Base-by-base conservation (phyloP, 192 early-diverging fungal genomes). In the Kappamyces sp. region DNA sequence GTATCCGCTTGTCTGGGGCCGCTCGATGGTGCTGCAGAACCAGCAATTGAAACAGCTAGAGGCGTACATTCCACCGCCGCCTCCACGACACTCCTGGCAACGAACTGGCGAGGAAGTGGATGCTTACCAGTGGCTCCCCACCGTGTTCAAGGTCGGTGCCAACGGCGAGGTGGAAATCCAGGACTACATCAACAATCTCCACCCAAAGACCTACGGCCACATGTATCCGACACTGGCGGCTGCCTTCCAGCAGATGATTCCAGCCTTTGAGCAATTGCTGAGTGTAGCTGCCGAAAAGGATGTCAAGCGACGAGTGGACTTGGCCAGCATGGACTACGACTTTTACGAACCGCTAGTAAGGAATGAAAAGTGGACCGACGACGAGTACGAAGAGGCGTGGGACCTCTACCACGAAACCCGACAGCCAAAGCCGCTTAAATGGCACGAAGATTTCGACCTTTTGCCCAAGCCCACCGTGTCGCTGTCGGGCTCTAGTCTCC, bases 181-280 rank as follows among this genome's bases (percentile, higher is more conserved):
- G 32, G 86, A 84, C 1, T 89, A 89, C 65, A 89, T 90, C 73
- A 88, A 89, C 75, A 89, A 88, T 52, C 49, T 88, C 31, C 77
- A 88, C 42, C 86, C 82, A 5, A 3, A 15, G 15, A 33, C 58
- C 13, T 65, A 76, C 38, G 64, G 75, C 55, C 65, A 63, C 7
- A 52, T 84, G 57, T 86, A 89, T 48, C 66, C 63, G 2, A 66
- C 70, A 9, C 68, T 90, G 37, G 69, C 63, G 1, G 39, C 40
- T 15, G 67, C 82, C 34, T 75, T 90, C 47, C 66, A 68, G 34
- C 49, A 49, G 37, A 78, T 88, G 49, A 52, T 89, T 1, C 86
- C 86, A 2, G 60, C 87, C 69, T 84, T 90, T 40, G 84, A 89
- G 60, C 36, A 47, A 5, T 23, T 53, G 1, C 9, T 71, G 3